Base-by-base conservation (phyloP, 2,329 filamentous ascomycete species). In the Exophiala bonariae region DNA sequence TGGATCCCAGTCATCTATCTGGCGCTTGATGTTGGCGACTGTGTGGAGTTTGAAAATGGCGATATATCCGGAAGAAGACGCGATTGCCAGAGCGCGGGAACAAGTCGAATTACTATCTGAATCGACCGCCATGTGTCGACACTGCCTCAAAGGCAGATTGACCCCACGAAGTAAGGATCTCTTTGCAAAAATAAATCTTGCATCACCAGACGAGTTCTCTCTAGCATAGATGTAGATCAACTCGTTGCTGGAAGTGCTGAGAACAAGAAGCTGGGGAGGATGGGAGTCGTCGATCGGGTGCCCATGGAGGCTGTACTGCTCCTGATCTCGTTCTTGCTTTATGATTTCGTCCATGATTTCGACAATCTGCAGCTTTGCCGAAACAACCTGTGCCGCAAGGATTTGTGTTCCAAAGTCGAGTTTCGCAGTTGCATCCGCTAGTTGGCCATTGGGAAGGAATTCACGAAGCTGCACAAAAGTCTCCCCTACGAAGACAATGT, bases 401-500 rank as follows among this genome's bases (percentile, higher is more conserved):
- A 97, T 96, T 34, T 83, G 80, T 23, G 82, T 80, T 44, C 83
- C 83, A 63, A 97, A 92, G 63, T 96, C 83, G 32, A 78, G 76
- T 66, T 91, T 95, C 50, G 80, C 80, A n/a, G 80, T 75, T n/a
- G 96, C 74, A 61, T 89, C 82, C 55, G 84, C 80, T 18, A 96
- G 76, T 1, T 84, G 83, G 61, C 87, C 81, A 35, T 75, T 74
- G 4, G 76, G 74, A 2, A 69, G 59, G 17, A 93, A 78, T 64
- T 95, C 86, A 59, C 84, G 86, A 54, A 97, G 82, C 57, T 92
- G 85, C 35, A 99, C 79, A 58, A 82, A 88, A 54, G 86, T 80
- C 56, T 95, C 86, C 44, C 90, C 88, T 47, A 99, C 78, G 59
- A 96, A 89, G 30, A 91, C 85, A 54, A 96, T 81, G 70, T 97